A percentile compares a stretch with the other conserved stretches of the same genome.
Evolutionary conservation across 352 stramenopile genomes (phyloP).

Genomic region (Phytopythium oedochilum): DNA sequence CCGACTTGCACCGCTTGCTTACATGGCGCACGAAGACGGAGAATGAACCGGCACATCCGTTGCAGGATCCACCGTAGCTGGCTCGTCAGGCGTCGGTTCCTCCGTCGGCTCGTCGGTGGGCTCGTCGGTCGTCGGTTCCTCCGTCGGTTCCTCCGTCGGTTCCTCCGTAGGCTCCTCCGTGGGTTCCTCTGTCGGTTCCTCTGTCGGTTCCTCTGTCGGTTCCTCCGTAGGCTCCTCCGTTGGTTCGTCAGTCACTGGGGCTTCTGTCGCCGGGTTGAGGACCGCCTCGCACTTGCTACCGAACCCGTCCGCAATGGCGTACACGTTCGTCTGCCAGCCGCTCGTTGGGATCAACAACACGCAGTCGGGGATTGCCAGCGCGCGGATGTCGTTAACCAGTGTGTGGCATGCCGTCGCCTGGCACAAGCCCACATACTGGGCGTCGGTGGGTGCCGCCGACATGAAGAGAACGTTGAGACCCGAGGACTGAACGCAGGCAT

Average conservation of each 20-base stretch:
- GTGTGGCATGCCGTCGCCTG: constrained; percentile 17
- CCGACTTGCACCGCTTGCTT: too few relatives aligned
- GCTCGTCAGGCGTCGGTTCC: too few relatives aligned
- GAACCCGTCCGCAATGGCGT: constrained; percentile 26
- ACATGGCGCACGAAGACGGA: too few relatives aligned
- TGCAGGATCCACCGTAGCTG: background rate
- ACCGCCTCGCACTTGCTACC: background rate
- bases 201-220: too few relatives aligned
- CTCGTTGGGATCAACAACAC: constrained; percentile 30
- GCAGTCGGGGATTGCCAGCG: constrained; percentile 29
- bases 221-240: too few relatives aligned
- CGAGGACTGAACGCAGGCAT: constrained; percentile 11
- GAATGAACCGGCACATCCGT: background rate
- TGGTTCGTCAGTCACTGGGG: background rate
- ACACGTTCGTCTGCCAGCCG: constrained; percentile 30
- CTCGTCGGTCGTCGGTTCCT: background rate
- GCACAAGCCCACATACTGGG: constrained; percentile 37
- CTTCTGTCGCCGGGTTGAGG: background rate
- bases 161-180: background rate
- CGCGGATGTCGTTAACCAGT: constrained; percentile 25
- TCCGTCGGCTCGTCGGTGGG: background rate
- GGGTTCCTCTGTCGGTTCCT: too few relatives aligned
- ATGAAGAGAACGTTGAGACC: constrained; percentile 38
- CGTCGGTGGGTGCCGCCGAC: constrained; percentile 19
- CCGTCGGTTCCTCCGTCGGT: too few relatives aligned